Percentiles rank a stretch among this genome's conserved stretches.
Conservation (phyloP, 2,329 filamentous ascomycete genomes). For the Thelonectria blattea region DNA sequence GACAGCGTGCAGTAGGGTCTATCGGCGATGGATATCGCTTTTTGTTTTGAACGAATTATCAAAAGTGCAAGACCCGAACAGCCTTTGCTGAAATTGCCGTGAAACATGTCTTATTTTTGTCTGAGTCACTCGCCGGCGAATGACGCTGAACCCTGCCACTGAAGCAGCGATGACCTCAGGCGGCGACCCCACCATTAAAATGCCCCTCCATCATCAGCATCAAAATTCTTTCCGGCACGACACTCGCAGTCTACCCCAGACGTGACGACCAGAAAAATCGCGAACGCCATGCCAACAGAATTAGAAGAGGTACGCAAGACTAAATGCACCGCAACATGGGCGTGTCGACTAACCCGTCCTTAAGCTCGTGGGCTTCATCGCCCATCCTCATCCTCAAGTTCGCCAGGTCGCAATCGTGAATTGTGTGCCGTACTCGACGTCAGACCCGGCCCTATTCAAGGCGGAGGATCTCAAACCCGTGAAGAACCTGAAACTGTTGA, state of each 20-base stretch:
- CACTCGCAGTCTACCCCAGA: slow-evolving; percentile 30
- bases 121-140: slow-evolving; percentile 31
- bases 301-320: slow-evolving; percentile 69
- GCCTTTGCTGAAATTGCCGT: no score
- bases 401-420: slow-evolving; percentile 85
- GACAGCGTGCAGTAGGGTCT: no score
- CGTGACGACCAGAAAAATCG: neutral
- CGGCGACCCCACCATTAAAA: slow-evolving; percentile 34
- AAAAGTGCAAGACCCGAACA: no score
- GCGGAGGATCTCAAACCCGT: slow-evolving; percentile 76
- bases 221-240: slow-evolving; percentile 27
- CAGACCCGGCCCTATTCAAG: slow-evolving; percentile 84
- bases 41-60: no score
- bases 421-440: slow-evolving; percentile 79
- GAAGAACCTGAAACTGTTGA: slow-evolving; percentile 84
- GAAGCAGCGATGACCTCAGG: slow-evolving; percentile 40
- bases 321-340: neutral
- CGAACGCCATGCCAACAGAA: slow-evolving; percentile 70
- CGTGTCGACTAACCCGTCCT: slow-evolving; percentile 14
- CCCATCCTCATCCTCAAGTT: slow-evolving; percentile 90
- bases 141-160: slow-evolving; percentile 32
- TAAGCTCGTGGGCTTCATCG: slow-evolving; percentile 90
- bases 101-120: no score
- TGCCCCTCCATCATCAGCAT: slow-evolving; percentile 37
- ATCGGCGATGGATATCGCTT: no score